These are phyloP conservation scores for Mucor circinelloides DNA, from an alignment of 371 early-diverging fungal species.

Conservation along the genomic window DNA sequence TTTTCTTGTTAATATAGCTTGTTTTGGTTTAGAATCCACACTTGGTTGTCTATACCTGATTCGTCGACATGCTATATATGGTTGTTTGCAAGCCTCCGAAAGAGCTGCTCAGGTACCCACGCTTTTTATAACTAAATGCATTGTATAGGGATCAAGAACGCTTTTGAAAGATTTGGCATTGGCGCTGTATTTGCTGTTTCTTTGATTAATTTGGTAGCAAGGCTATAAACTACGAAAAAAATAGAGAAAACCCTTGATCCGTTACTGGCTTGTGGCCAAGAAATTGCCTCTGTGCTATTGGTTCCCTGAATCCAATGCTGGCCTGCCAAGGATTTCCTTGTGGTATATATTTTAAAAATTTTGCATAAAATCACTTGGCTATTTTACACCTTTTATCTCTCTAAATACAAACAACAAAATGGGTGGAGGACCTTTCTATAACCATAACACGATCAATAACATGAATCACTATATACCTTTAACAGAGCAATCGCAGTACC, in stretches of 20 bases:
- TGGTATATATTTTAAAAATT: background rate
- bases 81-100: background rate
- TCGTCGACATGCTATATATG: background rate
- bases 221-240: background rate
- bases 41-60: background rate
- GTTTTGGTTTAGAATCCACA: background rate
- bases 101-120: background rate
- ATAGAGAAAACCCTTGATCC: background rate
- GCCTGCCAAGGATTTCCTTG: constrained; percentile 2
- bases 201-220: background rate
- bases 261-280: background rate
- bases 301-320: background rate
- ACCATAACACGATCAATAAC: background rate
- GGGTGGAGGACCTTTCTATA: constrained; percentile 14
- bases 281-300: background rate
- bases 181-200: background rate
- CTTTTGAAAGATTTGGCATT: background rate
- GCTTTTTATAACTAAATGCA: background rate
- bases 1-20: background rate
- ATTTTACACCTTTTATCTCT: constrained; percentile 1
- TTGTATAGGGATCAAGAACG: background rate
- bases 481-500: background rate
- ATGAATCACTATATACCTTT: background rate
- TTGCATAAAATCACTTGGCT: constrained; percentile 13
- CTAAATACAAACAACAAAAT: background rate